Evolutionary conservation across 345 rosid genomes (phyloP).

Genomic region (Punica granatum): DNA sequence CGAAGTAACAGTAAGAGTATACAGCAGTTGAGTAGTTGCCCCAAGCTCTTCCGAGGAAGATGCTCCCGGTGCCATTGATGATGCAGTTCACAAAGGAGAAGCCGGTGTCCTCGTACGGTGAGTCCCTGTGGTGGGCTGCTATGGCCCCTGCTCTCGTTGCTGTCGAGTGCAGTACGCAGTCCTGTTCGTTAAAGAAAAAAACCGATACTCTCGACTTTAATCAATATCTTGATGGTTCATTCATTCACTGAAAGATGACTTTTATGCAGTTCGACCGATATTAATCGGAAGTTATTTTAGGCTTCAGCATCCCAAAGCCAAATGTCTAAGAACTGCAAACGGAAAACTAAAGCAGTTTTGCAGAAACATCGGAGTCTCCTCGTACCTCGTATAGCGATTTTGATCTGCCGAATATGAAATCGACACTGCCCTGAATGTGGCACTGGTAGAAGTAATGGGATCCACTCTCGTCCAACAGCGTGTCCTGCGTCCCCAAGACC

Average conservation of each 20-base stretch:
- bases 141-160: constrained; percentile 62
- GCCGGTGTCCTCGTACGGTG: constrained; percentile 60
- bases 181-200: constrained; percentile 25
- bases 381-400: constrained; percentile 68
- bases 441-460: constrained; percentile 69
- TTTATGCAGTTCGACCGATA: too few relatives aligned
- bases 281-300: too few relatives aligned
- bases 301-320: too few relatives aligned
- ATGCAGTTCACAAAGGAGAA: constrained; percentile 72
- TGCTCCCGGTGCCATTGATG: constrained; percentile 65
- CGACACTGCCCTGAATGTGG: constrained; percentile 67
- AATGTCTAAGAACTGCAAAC: too few relatives aligned
- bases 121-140: constrained; percentile 78
- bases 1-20: constrained; percentile 63
- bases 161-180: constrained; percentile 58
- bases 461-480: constrained; percentile 73
- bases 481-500: constrained; percentile 82
- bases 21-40: constrained; percentile 69
- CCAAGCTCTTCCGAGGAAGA: constrained; percentile 89
- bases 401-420: constrained; percentile 79
- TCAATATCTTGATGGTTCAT: too few relatives aligned
- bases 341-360: neutral
- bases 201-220: too few relatives aligned
- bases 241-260: too few relatives aligned
- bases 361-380: too few relatives aligned